Evolutionary conservation across 139 green algal species (phyloP).

Genomic region (Dunaliella primolecta): DNA sequence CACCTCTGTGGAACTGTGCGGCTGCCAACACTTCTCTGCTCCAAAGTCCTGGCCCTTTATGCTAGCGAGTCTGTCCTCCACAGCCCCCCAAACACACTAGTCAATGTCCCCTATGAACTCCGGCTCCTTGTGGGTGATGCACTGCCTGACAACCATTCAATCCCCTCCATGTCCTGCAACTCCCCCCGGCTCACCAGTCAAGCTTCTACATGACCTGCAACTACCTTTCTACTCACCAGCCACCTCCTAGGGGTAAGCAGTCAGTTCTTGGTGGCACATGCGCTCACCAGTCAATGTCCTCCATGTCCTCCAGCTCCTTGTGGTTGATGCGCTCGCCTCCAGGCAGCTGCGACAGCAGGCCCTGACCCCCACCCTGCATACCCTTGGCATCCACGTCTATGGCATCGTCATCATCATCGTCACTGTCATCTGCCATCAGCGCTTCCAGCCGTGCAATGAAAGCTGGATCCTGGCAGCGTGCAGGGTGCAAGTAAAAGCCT

Average conservation of each 20-base stretch:
- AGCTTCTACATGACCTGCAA: not conserved
- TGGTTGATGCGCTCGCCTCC: not conserved
- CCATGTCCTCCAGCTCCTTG: slow-evolving; percentile 13
- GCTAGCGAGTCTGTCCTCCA: too few species aligned
- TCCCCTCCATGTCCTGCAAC: not conserved
- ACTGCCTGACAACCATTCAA: too few species aligned
- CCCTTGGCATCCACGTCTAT: not conserved
- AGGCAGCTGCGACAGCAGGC: not conserved
- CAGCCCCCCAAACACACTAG: too few species aligned
- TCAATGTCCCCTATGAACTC: too few species aligned
- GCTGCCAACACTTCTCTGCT: too few species aligned
- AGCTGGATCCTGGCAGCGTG: not conserved
- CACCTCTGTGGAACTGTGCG: too few species aligned
- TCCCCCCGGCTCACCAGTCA: not conserved
- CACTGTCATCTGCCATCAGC: slow-evolving; percentile 8
- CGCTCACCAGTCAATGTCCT: slow-evolving; percentile 16
- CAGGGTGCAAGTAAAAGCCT: not conserved
- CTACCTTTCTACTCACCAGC: not conserved
- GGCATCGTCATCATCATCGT: not conserved
- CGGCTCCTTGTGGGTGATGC: too few species aligned
- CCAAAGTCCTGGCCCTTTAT: too few species aligned
- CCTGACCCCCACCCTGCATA: not conserved
- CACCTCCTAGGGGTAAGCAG: too few species aligned
- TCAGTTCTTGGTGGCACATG: too few species aligned
- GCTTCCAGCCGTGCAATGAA: slow-evolving; percentile 8